phyloP scores from a whole-genome alignment of 73 alveolate species.

The Paraurostyla sp. region DNA sequence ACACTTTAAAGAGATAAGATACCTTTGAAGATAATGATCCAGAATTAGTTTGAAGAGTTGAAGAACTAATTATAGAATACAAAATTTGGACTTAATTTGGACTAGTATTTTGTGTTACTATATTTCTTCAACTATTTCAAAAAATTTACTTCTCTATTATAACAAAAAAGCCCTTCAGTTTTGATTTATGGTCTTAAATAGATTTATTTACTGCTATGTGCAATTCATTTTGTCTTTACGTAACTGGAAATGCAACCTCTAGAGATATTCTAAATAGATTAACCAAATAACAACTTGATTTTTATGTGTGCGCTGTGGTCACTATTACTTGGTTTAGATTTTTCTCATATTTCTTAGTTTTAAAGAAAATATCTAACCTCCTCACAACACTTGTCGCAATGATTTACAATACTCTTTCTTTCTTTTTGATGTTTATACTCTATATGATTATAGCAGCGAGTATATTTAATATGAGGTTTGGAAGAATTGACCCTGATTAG shows the following conservation, averaged over 20 bases:
- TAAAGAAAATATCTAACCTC: conserved; percentile 6
- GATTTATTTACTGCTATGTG: conserved; percentile 33
- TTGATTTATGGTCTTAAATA: conserved; percentile 46
- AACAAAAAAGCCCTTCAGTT: background rate
- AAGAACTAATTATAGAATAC: background rate
- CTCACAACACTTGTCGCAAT: conserved; percentile 40
- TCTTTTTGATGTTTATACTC: conserved; percentile 21
- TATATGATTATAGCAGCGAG: conserved; percentile 56
- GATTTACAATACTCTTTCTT: conserved; percentile 24
- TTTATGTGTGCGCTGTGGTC: conserved; percentile 49
- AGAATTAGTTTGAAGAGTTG: background rate
- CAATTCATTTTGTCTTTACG: conserved; percentile 16
- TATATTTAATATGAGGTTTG: conserved; percentile 52
- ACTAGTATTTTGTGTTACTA: background rate
- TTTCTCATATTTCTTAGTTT: conserved; percentile 47
- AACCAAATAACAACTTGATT: conserved; percentile 35
- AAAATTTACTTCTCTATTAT: conserved; percentile 5
- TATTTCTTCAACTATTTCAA: background rate
- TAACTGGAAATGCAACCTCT: background rate
- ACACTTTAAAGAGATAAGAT: background rate
- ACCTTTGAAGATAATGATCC: conserved; percentile 47
- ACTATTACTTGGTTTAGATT: conserved; percentile 55
- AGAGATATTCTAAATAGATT: background rate
- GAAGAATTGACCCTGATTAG: background rate
- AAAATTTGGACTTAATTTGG: background rate